Evolutionary conservation across 2,329 filamentous ascomycete species (phyloP).

Genomic region (Albophoma yamanashiensis): DNA sequence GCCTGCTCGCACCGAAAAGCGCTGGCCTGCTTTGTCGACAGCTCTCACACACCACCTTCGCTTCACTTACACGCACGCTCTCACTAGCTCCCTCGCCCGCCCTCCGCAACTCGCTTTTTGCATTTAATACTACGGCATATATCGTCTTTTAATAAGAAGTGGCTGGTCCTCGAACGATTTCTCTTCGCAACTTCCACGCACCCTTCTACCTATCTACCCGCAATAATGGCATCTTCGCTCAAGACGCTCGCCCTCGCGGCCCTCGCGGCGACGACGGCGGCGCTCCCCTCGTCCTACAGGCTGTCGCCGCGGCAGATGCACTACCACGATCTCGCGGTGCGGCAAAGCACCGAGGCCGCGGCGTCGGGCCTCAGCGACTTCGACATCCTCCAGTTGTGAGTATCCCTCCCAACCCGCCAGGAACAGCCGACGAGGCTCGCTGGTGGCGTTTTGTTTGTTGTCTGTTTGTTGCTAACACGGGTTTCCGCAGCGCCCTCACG

Average conservation of each 20-base stretch:
- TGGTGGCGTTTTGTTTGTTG: too few relatives aligned
- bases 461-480: too few relatives aligned
- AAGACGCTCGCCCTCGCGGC: constrained; percentile 33
- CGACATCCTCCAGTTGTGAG: constrained; percentile 50
- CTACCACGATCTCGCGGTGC: constrained; percentile 36
- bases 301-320: constrained; percentile 32
- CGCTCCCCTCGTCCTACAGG: constrained; percentile 33
- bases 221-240: constrained; percentile 17
- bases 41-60: constrained; percentile 5
- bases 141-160: not conserved
- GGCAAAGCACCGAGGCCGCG: constrained; percentile 35
- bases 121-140: not conserved
- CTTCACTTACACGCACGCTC: not conserved
- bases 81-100: too few relatives aligned
- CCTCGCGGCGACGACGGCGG: constrained; percentile 34
- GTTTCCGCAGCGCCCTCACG: constrained; percentile 46
- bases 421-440: too few relatives aligned
- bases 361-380: constrained; percentile 38
- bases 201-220: not conserved
- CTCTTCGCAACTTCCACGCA: not conserved
- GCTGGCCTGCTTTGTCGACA: constrained; percentile 9
- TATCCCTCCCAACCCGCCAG: not conserved
- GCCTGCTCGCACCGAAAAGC: too few relatives aligned
- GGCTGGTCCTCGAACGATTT: constrained; percentile 3
- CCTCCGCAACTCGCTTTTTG: not conserved